phyloP scores from a whole-genome alignment of 2,329 filamentous ascomycete species.

The Orbilia ellipsospora region DNA sequence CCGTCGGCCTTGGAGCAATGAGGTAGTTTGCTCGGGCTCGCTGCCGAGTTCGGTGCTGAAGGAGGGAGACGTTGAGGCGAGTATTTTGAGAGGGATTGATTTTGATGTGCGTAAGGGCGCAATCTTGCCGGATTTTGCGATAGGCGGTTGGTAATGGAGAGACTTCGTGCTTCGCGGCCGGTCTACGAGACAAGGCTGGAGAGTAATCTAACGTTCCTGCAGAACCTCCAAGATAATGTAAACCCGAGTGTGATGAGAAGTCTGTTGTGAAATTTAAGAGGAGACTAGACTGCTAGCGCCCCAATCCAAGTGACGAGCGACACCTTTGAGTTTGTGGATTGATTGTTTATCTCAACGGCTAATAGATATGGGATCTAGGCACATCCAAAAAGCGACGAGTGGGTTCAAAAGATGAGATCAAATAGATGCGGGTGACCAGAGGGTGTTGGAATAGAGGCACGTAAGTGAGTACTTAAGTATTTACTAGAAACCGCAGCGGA shows the following conservation, averaged over 20 bases:
- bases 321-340: too few relatives aligned
- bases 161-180: too few relatives aligned
- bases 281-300: too few relatives aligned
- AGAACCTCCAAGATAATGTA: too few relatives aligned
- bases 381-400: background rate
- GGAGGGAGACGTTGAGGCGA: conserved; percentile 61
- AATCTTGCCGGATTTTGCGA: conserved; percentile 46
- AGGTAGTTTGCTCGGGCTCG: conserved; percentile 67
- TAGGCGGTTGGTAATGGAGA: too few relatives aligned
- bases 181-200: too few relatives aligned
- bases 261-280: too few relatives aligned
- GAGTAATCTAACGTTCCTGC: too few relatives aligned
- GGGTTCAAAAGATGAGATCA: background rate
- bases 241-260: too few relatives aligned
- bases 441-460: background rate
- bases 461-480: too few relatives aligned
- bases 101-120: conserved; percentile 33
- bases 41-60: conserved; percentile 62
- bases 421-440: background rate
- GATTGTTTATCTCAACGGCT: too few relatives aligned
- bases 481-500: background rate
- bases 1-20: conserved; percentile 64
- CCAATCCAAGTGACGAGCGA: too few relatives aligned
- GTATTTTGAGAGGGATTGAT: conserved; percentile 53
- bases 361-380: background rate